Evolutionary conservation across 2,329 filamentous ascomycete species (phyloP), one percentile per base, ranked within the genome.

Genomic region (Cylindrodendrum hubeiense): DNA sequence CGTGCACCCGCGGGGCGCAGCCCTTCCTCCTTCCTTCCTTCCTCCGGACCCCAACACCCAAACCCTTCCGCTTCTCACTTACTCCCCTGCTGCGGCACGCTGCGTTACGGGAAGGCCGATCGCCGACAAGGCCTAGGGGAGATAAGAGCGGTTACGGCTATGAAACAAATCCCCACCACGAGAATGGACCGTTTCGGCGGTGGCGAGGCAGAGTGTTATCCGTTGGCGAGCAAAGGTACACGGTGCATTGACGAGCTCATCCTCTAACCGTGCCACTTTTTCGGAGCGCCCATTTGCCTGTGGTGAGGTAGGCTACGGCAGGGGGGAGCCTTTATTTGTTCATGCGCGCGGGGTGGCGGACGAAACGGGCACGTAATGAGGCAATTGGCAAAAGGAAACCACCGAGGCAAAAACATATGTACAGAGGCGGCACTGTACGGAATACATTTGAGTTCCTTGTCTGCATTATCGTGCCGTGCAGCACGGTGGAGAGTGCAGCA

Each of bases 1-100:
- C 65, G 67, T 61, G 47, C 21, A 61, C 33, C 56, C 57, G 58
- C 60, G 60, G 65, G 67, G 68, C 69, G 69, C 47, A 63, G 37
- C 30, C 47, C 26, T 56, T 51, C 30, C 37, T 39, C 49, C 46
- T 30, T 52, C 34, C 47, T 33, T 39, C 50, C 47, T 33, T 57
- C 34, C 47, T 50, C 47, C 47, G n/a, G 47, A 50, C 47, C 47
- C 47, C 47, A 50, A 50, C 13, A 12, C 46, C n/a, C 28, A n/a
- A 39, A n/a, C 21, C n/a, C 26, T 30, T 24, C 39, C 51, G 17
- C 28, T 12, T 46, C 55, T 39, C 19, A 21, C 15, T 12, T 24
- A 26, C 39, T 26, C 39, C 30, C 50, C 46, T 52, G 43, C 60
- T 39, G 60, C 22, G 9, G 39, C 60, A 58, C n/a, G 22, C 39